Base-by-base conservation (phyloP, 2,329 filamentous ascomycete genomes). In the Pseudocercospora fijiensis region DNA sequence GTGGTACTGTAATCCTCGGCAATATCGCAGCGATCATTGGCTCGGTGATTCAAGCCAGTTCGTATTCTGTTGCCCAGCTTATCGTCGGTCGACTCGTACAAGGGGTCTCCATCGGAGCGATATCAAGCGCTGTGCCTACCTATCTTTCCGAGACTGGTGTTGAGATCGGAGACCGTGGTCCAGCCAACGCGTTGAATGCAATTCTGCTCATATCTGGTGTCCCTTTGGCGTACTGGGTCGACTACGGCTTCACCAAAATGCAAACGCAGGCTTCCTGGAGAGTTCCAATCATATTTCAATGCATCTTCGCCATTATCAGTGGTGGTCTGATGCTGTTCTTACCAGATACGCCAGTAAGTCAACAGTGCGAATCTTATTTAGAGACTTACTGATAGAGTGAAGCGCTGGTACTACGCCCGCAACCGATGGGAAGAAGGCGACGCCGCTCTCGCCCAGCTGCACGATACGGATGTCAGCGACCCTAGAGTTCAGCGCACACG, bases 1-100 rank as follows among this genome's bases (percentile, higher is more conserved):
- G 80, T 65, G 81, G 78, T 60, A 65, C 71, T 6, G 76, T 84
- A 49, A 68, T 84, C 45, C 64, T 81, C 2, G 82, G 82, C 11
- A 80, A 80, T 0, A 78, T 77, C 0, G 79, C 83, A 63, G 82
- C 84, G 79, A 74, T 73, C 26, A 71, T 82, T 47, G 82, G 82
- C 1, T 80, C 80, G 1, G 75, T 83, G 47, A 60, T 70, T 6
- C 69, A 71, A 47, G 64, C 62, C 6, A 65, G 67, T 2, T 55
- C 78, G 73, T 67, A 79, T 74, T 56, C 59, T 10, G 60, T 74
- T 73, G 66, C 78, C 1, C 70, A 71, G 28, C 82, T 84, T 77
- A 80, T 84, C 60, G 78, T 82, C 18, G 82, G 81, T 10, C 61
- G 81, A 13, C 77, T 83, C 41, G 70, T 80, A 7, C 74, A 77